Evolutionary conservation across 2,329 filamentous ascomycete species (phyloP), one percentile per base, ranked within the genome.

Genomic region (Arthrinium puccinioides): DNA sequence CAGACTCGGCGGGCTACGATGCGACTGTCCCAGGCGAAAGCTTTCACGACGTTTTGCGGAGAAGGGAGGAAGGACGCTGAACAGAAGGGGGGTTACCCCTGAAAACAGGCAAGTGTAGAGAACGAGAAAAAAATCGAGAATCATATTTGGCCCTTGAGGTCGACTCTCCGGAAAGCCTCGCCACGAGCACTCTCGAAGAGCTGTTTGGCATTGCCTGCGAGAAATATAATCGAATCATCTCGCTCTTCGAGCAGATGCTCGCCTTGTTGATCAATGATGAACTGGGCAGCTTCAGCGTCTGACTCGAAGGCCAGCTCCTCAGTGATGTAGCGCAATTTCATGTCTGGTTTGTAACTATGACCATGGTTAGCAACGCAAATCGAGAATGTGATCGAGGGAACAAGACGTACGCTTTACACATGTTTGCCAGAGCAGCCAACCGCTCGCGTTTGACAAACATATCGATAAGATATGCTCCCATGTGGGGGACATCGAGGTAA

Each of bases 391-490:
- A 13, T 24, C 13, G 19, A 19, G 29, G 8, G 29, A 16, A 23
- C n/a, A 19, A 5, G n/a, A 79, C 90, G 70, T 69, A 98, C 92
- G 86, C 81, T 86, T 77, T 94, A 76, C 88, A 95, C 51, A 98
- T 92, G 60, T 83, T 87, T 60, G 87, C 83, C 57, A 98, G 68
- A 48, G 92, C 92, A 56, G 84, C 82, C 48, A 98, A 77, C 53
- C 92, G 86, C 69, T 98, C 90, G 57, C 92, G 82, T 54, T 82
- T 82, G 60, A 97, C 84, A 69, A 98, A 97, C 87, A 95, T 96
- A 69, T 98, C 92, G 86, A 98, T 94, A 36, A 98, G 76, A 64
- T 97, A 97, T 51, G 85, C 88, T 44, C 92, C 90, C 89, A 98
- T 95, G 55, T 94, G 94, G 35, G 88, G 89, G 18, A 89, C 89